A percentile compares a stretch with the other conserved stretches of the same genome.
phyloP scores from a whole-genome alignment of 2,329 filamentous ascomycete genomes.

The Paecilomyces sp. region DNA sequence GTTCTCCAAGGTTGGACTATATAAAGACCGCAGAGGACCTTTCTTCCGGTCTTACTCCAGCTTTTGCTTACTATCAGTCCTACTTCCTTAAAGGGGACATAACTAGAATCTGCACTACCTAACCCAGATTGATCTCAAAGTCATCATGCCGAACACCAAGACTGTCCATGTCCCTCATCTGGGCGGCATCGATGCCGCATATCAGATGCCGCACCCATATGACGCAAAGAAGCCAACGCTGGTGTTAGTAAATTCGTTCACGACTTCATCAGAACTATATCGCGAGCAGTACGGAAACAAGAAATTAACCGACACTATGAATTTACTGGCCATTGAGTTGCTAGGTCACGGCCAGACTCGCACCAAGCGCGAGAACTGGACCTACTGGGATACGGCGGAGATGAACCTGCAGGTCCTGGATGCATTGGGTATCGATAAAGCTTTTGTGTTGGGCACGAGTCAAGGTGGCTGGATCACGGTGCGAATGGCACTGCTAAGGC shows the following conservation, averaged over 20 bases:
- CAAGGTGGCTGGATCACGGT: constrained; percentile 49
- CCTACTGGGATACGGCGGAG: constrained; percentile 49
- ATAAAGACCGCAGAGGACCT: no score
- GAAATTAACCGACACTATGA: constrained; percentile 32
- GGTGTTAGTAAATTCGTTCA: constrained; percentile 47
- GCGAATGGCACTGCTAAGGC: constrained; percentile 46
- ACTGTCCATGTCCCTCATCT: constrained; percentile 43
- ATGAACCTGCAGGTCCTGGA: constrained; percentile 52
- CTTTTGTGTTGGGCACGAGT: constrained; percentile 45
- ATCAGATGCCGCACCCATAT: constrained; percentile 38
- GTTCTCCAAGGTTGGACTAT: no score
- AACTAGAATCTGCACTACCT: no score
- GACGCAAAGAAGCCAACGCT: constrained; percentile 47
- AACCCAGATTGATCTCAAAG: not conserved
- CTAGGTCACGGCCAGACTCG: constrained; percentile 47
- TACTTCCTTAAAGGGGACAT: no score
- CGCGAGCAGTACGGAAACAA: constrained; percentile 30
- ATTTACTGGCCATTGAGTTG: constrained; percentile 48
- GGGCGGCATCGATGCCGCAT: constrained; percentile 43
- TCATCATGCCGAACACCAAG: constrained; percentile 16
- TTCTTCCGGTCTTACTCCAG: no score
- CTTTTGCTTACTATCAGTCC: no score
- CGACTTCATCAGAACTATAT: constrained; percentile 42
- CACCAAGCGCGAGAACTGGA: constrained; percentile 39
- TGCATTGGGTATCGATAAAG: constrained; percentile 35